phyloP scores from a whole-genome alignment of 2,329 filamentous ascomycete genomes.

The Trichoderma brevicompactum region DNA sequence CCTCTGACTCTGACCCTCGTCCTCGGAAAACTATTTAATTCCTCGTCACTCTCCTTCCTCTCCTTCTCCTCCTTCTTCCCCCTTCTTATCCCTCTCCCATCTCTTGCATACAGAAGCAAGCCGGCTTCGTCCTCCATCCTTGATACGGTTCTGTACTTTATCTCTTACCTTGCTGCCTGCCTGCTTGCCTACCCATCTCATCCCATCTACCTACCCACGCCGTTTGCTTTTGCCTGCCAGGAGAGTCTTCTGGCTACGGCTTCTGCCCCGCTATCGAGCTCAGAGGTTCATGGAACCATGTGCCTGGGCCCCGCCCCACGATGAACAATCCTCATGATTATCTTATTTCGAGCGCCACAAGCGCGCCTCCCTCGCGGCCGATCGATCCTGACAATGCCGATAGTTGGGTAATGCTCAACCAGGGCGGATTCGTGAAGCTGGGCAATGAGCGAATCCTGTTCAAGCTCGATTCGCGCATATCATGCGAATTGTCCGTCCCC shows the following conservation, averaged over 20 bases:
- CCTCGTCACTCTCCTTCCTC: conserved; percentile 6
- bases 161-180: conserved; percentile 6
- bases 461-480: conserved; percentile 78
- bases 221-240: conserved; percentile 24
- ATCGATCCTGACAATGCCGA: conserved; percentile 59
- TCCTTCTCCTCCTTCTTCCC: conserved; percentile 10
- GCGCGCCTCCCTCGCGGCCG: conserved; percentile 40
- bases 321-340: conserved; percentile 51
- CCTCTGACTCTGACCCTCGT: background rate
- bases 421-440: conserved; percentile 79
- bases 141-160: background rate
- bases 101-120: background rate
- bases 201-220: too few species aligned
- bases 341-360: conserved; percentile 45
- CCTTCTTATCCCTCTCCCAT: background rate
- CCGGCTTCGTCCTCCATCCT: background rate
- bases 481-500: conserved; percentile 73
- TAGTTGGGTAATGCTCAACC: conserved; percentile 90
- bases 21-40: conserved; percentile 21
- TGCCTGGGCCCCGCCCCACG: conserved; percentile 41
- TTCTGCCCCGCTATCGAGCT: conserved; percentile 29
- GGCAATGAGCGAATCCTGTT: conserved; percentile 82
- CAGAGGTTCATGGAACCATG: conserved; percentile 39
- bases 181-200: background rate
- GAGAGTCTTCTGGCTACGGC: conserved; percentile 29